phyloP scores from a whole-genome alignment of 805 yeast species.

The Starmerella powellii region DNA sequence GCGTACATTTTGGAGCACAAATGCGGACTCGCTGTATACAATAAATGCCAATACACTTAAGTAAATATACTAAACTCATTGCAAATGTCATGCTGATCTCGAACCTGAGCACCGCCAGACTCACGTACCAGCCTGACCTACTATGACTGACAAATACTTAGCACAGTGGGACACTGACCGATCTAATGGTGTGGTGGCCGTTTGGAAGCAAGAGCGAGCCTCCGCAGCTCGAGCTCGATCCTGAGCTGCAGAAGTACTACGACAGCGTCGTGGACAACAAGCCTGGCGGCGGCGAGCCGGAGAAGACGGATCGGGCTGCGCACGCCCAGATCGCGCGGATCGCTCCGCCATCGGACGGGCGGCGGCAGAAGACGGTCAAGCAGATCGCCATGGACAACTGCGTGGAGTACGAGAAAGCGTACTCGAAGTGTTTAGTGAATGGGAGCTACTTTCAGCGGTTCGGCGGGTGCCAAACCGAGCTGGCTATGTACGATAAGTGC shows the following conservation, averaged over 20 bases:
- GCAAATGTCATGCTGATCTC: no score
- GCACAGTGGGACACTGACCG: no score
- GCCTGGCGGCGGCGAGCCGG: neutral
- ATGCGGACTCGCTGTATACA: no score
- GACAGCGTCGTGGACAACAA: neutral
- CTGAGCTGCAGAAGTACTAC: conserved; percentile 10
- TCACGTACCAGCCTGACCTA: no score
- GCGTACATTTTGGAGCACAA: no score
- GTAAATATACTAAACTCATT: no score
- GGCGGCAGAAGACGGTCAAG: conserved; percentile 14
- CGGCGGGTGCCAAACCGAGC: conserved; percentile 22
- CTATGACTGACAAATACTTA: neutral
- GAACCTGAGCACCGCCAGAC: no score
- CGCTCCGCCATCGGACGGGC: neutral
- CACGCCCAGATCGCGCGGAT: neutral
- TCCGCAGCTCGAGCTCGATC: conserved; percentile 3
- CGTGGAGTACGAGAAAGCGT: conserved; percentile 26
- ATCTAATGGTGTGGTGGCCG: conserved; percentile 13
- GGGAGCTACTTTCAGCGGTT: conserved; percentile 23
- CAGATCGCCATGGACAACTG: conserved; percentile 29
- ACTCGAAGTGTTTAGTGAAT: conserved; percentile 22
- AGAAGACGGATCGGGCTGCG: neutral
- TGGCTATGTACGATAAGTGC: conserved; percentile 24
- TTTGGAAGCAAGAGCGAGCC: neutral
- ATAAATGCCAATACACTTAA: no score